Conservation (phyloP, 2,329 filamentous ascomycete species). For the Apiospora marii region DNA sequence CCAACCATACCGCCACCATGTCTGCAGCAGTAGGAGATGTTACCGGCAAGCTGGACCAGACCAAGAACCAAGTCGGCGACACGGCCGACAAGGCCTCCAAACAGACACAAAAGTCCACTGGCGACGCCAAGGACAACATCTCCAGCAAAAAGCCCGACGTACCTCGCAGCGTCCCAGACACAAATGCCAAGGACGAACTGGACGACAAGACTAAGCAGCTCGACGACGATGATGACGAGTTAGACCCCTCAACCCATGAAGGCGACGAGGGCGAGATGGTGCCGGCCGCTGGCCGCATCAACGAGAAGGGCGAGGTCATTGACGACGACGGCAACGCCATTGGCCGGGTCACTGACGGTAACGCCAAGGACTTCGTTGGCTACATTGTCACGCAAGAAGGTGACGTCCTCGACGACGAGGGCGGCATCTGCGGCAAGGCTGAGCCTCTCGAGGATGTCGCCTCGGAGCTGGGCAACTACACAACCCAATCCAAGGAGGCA, state of each 20-base stretch:
- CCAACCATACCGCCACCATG: constrained; percentile 16
- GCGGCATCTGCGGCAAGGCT: constrained; percentile 43
- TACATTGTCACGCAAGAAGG: constrained; percentile 47
- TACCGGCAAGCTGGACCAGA: constrained; percentile 17
- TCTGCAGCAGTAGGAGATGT: not conserved
- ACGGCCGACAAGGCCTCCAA: not conserved
- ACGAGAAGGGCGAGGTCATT: constrained; percentile 62
- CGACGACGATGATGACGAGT: constrained; percentile 28
- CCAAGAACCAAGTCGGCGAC: constrained; percentile 5
- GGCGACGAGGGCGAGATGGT: constrained; percentile 45
- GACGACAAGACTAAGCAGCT: constrained; percentile 25
- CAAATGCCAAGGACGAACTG: constrained; percentile 6
- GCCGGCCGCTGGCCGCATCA: constrained; percentile 51
- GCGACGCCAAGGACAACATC: not conserved
- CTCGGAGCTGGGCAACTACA: constrained; percentile 41
- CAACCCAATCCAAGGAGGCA: constrained; percentile 36
- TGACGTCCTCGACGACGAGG: constrained; percentile 43
- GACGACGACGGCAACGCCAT: constrained; percentile 61
- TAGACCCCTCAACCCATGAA: constrained; percentile 31
- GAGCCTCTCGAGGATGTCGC: constrained; percentile 43
- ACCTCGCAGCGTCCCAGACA: constrained; percentile 17
- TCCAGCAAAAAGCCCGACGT: not conserved
- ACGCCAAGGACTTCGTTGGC: constrained; percentile 39
- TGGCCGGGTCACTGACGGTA: constrained; percentile 47
- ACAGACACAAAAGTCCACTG: not conserved